Percentiles rank a stretch among this genome's conserved stretches.
Conservation (phyloP, 2,329 filamentous ascomycete species). For the Ascochyta pisi region DNA sequence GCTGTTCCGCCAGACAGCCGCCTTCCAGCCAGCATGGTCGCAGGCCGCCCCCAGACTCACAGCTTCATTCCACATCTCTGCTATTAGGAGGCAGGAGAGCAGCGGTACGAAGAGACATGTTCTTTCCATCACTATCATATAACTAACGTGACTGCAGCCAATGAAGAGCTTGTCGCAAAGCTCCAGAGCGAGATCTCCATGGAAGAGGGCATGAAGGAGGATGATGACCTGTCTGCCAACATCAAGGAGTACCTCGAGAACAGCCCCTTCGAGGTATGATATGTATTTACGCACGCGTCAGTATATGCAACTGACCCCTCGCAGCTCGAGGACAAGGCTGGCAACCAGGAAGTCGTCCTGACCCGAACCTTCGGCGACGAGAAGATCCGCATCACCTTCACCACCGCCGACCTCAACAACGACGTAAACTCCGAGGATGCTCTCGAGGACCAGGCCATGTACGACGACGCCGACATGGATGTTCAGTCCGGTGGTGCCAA, state of each 20-base stretch:
- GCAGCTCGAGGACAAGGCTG: slow-evolving; percentile 74
- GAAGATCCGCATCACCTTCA: slow-evolving; percentile 86
- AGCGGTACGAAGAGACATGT: slow-evolving; percentile 26
- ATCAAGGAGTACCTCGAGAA: slow-evolving; percentile 90
- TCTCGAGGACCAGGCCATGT: slow-evolving; percentile 59
- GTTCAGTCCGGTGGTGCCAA: slow-evolving; percentile 64
- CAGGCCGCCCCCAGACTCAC: slow-evolving; percentile 41
- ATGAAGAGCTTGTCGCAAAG: slow-evolving; percentile 85
- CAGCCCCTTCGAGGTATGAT: slow-evolving; percentile 75
- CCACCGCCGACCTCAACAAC: slow-evolving; percentile 78
- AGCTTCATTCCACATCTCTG: slow-evolving; percentile 54
- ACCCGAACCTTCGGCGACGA: slow-evolving; percentile 85
- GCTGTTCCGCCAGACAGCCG: slow-evolving; percentile 42
- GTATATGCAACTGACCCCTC: slow-evolving; percentile 11
- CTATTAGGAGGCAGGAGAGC: slow-evolving; percentile 45
- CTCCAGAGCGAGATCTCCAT: slow-evolving; percentile 65
- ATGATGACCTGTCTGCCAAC: slow-evolving; percentile 74
- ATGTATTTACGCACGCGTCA: neutral
- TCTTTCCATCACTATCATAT: neutral
- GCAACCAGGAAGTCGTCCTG: slow-evolving; percentile 86
- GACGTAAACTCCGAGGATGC: slow-evolving; percentile 52
- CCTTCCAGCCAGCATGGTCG: slow-evolving; percentile 45
- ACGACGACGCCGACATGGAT: slow-evolving; percentile 48
- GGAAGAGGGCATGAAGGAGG: slow-evolving; percentile 80
- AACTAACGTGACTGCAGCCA: slow-evolving; percentile 48